Evolutionary conservation across 129 eudicot species (phyloP).

Genomic region (Centaurea solstitialis): DNA sequence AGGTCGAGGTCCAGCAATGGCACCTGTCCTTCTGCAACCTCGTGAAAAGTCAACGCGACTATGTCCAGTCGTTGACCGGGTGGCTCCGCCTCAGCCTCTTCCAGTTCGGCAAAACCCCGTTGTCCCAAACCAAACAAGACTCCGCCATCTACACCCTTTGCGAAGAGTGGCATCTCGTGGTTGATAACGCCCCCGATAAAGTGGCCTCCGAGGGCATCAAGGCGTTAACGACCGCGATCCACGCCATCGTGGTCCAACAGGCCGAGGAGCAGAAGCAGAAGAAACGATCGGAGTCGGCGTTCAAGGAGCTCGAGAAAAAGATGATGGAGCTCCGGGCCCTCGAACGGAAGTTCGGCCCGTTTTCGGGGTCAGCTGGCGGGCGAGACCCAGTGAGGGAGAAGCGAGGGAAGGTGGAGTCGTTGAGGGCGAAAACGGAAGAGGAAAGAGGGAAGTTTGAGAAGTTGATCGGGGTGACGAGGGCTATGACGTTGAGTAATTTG

Average conservation of each 20-base stretch:
- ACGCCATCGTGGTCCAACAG: conserved; percentile 81
- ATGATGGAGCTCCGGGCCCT: conserved; percentile 59
- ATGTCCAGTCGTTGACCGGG: conserved; percentile 80
- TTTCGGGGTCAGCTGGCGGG: conserved; percentile 35
- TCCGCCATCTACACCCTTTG: conserved; percentile 83
- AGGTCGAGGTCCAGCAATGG: conserved; percentile 93
- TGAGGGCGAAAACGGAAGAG: conserved; percentile 75
- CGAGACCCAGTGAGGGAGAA: conserved; percentile 68
- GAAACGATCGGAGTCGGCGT: conserved; percentile 68
- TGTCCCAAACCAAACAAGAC: conserved; percentile 54
- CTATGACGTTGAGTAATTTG: conserved; percentile 75
- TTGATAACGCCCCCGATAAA: conserved; percentile 81
- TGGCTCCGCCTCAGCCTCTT: conserved; percentile 99
- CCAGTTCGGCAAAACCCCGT: conserved; percentile 57
- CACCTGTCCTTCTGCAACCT: conserved; percentile 80
- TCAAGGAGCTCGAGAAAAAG: conserved; percentile 79
- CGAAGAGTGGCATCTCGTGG: conserved; percentile 88
- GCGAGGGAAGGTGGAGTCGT: conserved; percentile 64
- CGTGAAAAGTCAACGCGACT: conserved; percentile 79
- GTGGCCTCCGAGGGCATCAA: conserved; percentile 93
- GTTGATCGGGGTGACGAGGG: conserved; percentile 63
- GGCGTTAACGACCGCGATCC: conserved; percentile 59
- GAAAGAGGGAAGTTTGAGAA: conserved; percentile 82
- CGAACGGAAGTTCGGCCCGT: conserved; percentile 69
- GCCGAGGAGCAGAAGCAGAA: conserved; percentile 80